Conservation (phyloP, 768 basidiomycete species). For the Leccinum aurantiacum region DNA sequence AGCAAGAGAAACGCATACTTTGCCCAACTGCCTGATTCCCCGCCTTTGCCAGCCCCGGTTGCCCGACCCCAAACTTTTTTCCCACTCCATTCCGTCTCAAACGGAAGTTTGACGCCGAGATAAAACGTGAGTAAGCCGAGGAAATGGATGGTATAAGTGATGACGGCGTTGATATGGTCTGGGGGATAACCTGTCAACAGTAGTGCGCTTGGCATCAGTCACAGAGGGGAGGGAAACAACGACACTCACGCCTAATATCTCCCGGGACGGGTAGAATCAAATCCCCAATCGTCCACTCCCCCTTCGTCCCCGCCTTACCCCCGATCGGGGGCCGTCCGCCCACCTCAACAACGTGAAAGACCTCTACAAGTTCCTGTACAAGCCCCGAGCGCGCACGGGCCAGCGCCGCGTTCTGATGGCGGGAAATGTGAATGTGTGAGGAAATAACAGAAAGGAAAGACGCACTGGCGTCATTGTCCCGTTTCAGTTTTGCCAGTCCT, state of each 20-base stretch:
- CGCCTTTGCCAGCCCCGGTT: conserved; percentile 69
- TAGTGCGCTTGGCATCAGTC: background rate
- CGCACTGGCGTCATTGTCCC: conserved; percentile 65
- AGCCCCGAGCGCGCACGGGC: conserved; percentile 70
- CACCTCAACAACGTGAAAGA: conserved; percentile 81
- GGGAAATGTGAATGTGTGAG: background rate
- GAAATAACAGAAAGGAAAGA: background rate
- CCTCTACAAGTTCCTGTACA: conserved; percentile 74
- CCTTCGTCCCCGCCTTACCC: conserved; percentile 71
- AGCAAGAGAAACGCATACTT: conserved; percentile 37
- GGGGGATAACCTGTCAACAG: conserved; percentile 65
- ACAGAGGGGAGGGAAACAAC: background rate
- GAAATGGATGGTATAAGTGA: conserved; percentile 81
- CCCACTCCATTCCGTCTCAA: conserved; percentile 71
- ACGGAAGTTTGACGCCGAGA: conserved; percentile 80
- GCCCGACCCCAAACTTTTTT: conserved; percentile 68
- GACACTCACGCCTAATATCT: conserved; percentile 67
- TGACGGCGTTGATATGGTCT: conserved; percentile 85
- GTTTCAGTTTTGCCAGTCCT: conserved; percentile 49
- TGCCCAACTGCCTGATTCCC: conserved; percentile 73
- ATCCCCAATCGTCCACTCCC: conserved; percentile 84
- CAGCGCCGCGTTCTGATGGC: conserved; percentile 54
- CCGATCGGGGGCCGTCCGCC: conserved; percentile 76
- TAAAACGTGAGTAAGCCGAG: conserved; percentile 78
- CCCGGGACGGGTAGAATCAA: conserved; percentile 81